Percentiles rank a stretch among this genome's conserved stretches.
Evolutionary conservation across 306 rosid genomes (phyloP).

Genomic region (Quercus dentata): DNA sequence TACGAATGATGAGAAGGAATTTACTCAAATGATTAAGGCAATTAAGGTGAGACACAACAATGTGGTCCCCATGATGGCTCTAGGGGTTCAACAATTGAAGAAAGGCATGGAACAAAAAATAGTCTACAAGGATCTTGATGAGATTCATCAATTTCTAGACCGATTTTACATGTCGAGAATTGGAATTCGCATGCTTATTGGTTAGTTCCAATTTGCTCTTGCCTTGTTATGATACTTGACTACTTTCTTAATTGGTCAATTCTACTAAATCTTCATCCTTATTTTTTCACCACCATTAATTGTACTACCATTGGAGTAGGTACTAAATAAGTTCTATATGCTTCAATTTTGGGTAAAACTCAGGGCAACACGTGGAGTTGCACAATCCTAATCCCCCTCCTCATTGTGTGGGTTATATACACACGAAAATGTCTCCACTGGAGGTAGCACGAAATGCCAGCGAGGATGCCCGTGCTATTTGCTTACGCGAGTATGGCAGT

Average conservation of each 20-base stretch:
- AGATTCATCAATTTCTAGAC: slow-evolving; percentile 88
- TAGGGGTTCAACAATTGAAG: slow-evolving; percentile 96
- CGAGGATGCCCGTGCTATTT: slow-evolving; percentile 84
- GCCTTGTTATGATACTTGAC: slow-evolving; percentile 6
- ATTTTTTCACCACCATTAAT: neutral
- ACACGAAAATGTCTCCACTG: slow-evolving; percentile 87
- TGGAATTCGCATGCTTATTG: slow-evolving; percentile 97
- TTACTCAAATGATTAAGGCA: slow-evolving; percentile 89
- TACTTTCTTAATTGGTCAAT: slow-evolving; percentile 2
- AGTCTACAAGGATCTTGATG: slow-evolving; percentile 54
- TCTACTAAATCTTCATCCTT: neutral
- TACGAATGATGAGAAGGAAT: slow-evolving; percentile 58
- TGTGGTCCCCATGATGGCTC: slow-evolving; percentile 95
- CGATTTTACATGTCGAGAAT: slow-evolving; percentile 98
- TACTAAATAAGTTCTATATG: slow-evolving; percentile 9
- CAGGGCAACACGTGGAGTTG: slow-evolving; percentile 98
- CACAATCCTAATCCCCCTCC: slow-evolving; percentile 92
- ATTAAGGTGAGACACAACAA: slow-evolving; percentile 96
- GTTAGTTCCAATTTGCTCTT: slow-evolving; percentile 34
- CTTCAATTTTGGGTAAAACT: slow-evolving; percentile 25
- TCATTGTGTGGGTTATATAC: slow-evolving; percentile 77
- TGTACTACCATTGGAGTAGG: neutral
- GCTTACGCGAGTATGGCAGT: slow-evolving; percentile 82
- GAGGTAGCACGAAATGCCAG: slow-evolving; percentile 71
- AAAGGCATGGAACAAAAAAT: slow-evolving; percentile 54